Conservation (phyloP, 2,329 filamentous ascomycete genomes). For the Botrytis deweyae region DNA sequence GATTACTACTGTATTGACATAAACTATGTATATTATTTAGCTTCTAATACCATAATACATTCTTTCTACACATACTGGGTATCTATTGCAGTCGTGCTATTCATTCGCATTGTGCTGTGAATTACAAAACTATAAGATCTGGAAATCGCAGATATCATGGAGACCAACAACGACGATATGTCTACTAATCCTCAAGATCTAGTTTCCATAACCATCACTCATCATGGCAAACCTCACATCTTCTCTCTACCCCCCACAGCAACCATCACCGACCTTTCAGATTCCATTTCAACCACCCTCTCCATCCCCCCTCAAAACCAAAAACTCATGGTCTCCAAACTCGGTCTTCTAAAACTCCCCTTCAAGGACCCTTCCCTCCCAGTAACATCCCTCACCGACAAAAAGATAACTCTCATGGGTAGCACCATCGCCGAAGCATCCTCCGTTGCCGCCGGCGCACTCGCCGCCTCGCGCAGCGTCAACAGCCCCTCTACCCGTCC, state of each 20-base stretch:
- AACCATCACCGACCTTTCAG: constrained; percentile 58
- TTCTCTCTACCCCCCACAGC: constrained; percentile 47
- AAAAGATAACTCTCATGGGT: constrained; percentile 66
- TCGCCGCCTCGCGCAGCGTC: constrained; percentile 50
- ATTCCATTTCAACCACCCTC: constrained; percentile 54
- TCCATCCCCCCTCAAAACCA: constrained; percentile 63
- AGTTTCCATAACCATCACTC: constrained; percentile 48
- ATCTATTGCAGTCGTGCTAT: not conserved
- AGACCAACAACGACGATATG: constrained; percentile 25
- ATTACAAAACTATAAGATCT: not conserved
- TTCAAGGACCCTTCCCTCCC: constrained; percentile 58
- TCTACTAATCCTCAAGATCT: constrained; percentile 34
- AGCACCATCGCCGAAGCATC: constrained; percentile 59
- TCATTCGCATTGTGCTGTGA: not conserved
- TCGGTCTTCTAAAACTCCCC: constrained; percentile 62
- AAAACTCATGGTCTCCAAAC: constrained; percentile 66
- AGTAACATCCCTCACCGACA: constrained; percentile 50
- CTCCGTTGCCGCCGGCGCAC: constrained; percentile 49
- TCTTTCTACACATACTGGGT: not conserved
- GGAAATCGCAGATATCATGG: not conserved
- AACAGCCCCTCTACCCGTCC: constrained; percentile 34
- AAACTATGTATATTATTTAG: constrained; percentile 10
- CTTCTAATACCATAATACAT: not conserved
- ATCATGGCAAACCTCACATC: constrained; percentile 48
- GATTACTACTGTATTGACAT: not conserved